Percentiles rank a stretch among this genome's conserved stretches.
Evolutionary conservation across 257 asterid genomes (phyloP).

Genomic region (Ajuga chamaepitys): DNA sequence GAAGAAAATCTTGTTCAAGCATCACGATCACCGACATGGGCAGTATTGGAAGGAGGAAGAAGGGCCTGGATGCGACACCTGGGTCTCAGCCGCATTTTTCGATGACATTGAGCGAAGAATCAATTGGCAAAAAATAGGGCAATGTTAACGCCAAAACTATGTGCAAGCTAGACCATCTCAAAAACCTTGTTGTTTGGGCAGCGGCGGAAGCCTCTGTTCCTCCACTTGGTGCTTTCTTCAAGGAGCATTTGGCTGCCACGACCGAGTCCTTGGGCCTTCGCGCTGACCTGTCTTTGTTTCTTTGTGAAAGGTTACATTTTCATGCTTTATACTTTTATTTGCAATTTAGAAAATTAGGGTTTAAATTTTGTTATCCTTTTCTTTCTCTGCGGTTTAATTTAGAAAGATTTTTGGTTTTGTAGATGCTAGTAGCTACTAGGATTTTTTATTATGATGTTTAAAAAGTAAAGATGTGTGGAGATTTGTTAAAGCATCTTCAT

Average conservation of each 20-base stretch:
- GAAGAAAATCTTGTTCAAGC: neutral
- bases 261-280: constrained; percentile 45
- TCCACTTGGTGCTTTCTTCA: constrained; percentile 56
- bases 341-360: no score
- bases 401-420: no score
- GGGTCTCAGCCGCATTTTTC: constrained; percentile 19
- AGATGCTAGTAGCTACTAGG: no score
- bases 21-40: constrained; percentile 9
- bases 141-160: no score
- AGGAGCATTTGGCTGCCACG: constrained; percentile 55
- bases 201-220: constrained; percentile 39
- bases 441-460: no score
- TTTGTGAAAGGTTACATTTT: constrained; percentile 77
- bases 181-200: no score
- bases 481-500: no score
- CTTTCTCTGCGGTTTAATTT: no score
- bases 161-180: constrained; percentile 61
- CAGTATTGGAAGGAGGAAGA: constrained; percentile 21
- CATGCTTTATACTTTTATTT: no score
- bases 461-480: no score
- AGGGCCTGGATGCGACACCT: constrained; percentile 10
- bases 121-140: constrained; percentile 43
- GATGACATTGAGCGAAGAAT: constrained; percentile 38
- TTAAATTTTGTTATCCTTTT: no score
- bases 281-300: constrained; percentile 42